Evolutionary conservation across 2,329 filamentous ascomycete species (phyloP).

Genomic region (Diaporthe velutina): DNA sequence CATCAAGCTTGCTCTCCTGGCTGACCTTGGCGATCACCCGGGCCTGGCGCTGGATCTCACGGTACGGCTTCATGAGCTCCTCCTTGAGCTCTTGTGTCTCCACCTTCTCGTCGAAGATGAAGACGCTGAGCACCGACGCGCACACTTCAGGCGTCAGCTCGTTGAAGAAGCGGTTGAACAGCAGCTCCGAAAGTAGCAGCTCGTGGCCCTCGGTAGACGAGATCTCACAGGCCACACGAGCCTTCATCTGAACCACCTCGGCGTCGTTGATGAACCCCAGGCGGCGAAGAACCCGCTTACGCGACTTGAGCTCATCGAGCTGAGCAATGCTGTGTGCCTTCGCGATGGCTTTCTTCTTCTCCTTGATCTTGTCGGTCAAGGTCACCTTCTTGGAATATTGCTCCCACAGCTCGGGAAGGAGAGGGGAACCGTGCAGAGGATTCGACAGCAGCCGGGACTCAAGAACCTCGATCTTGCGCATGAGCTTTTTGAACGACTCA

Average conservation of each 20-base stretch:
- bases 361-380: constrained; percentile 83
- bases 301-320: constrained; percentile 94
- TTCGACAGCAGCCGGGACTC: constrained; percentile 91
- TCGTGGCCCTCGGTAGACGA: constrained; percentile 93
- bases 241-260: constrained; percentile 97
- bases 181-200: constrained; percentile 88
- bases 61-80: constrained; percentile 86
- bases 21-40: constrained; percentile 92
- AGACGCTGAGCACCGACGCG: constrained; percentile 89
- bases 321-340: constrained; percentile 91
- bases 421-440: constrained; percentile 90
- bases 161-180: constrained; percentile 99
- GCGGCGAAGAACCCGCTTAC: constrained; percentile 93
- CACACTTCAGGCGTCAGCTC: constrained; percentile 89
- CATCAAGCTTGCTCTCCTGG: constrained; percentile 89
- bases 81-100: constrained; percentile 83
- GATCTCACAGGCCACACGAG: constrained; percentile 97
- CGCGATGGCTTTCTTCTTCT: constrained; percentile 86
- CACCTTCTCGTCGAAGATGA: constrained; percentile 97
- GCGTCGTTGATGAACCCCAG: constrained; percentile 95
- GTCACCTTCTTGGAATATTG: constrained; percentile 87
- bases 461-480: constrained; percentile 96
- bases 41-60: constrained; percentile 89
- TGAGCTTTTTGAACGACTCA: constrained; percentile 91
- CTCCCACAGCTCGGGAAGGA: constrained; percentile 86